Conservation (phyloP, 352 stramenopile genomes). For the Bremia lactucae region DNA sequence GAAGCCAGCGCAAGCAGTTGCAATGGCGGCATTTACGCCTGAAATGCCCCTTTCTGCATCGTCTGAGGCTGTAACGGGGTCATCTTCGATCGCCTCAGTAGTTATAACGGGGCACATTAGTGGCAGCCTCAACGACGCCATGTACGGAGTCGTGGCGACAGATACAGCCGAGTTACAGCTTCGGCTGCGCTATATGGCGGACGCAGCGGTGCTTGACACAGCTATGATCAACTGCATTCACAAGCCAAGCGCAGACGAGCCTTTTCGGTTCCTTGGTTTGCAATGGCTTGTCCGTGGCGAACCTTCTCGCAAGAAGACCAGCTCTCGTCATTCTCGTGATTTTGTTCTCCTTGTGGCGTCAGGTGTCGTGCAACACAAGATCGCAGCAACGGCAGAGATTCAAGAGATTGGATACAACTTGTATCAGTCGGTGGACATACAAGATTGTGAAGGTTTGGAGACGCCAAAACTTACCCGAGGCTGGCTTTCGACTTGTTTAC, state of each 20-base stretch:
- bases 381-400: not conserved
- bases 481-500: conserved; percentile 20
- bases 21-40: conserved; percentile 21
- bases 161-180: conserved; percentile 24
- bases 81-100: conserved; percentile 9
- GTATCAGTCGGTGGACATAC: conserved; percentile 15
- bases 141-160: conserved; percentile 24
- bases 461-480: conserved; percentile 4
- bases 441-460: conserved; percentile 6
- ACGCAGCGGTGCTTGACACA: conserved; percentile 16
- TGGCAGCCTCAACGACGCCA: conserved; percentile 22
- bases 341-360: conserved; percentile 25
- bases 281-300: conserved; percentile 22
- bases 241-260: conserved; percentile 8
- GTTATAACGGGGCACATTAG: conserved; percentile 19
- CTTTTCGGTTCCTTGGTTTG: conserved; percentile 25
- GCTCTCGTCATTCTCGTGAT: conserved; percentile 15
- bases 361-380: conserved; percentile 11
- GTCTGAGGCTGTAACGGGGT: conserved; percentile 1
- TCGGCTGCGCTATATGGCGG: conserved; percentile 19
- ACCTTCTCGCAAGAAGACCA: conserved; percentile 12
- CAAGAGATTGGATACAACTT: conserved; percentile 17
- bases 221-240: conserved; percentile 17
- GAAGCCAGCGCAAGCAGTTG: conserved; percentile 11
- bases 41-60: conserved; percentile 4